Conservation (phyloP, 768 basidiomycete genomes). For the Amanita rimosa region DNA sequence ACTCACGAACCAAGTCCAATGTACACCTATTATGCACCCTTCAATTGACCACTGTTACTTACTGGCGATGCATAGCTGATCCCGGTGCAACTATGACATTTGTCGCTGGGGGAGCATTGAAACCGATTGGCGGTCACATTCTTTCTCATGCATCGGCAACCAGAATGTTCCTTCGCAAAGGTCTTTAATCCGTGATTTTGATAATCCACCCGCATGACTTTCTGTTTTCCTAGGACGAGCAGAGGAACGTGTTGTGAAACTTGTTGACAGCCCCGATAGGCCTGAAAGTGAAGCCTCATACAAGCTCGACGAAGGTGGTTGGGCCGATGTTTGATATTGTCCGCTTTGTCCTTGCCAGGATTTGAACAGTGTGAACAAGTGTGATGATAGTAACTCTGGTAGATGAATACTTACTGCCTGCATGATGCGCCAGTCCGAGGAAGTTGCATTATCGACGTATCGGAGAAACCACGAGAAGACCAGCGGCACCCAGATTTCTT, state of each 20-base stretch:
- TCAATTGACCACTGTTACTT: not conserved
- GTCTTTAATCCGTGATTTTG: conserved; percentile 21
- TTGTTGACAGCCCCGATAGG: conserved; percentile 82
- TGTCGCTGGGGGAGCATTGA: conserved; percentile 85
- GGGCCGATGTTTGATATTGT: conserved; percentile 60
- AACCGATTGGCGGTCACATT: conserved; percentile 87
- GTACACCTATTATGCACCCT: conserved; percentile 22
- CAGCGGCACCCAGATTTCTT: too few relatives aligned
- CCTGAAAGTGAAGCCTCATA: conserved; percentile 90
- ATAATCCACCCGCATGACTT: not conserved
- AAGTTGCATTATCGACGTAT: too few relatives aligned
- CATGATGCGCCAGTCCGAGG: too few relatives aligned
- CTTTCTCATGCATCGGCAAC: conserved; percentile 86
- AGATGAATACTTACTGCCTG: too few relatives aligned
- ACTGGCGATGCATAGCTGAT: conserved; percentile 46
- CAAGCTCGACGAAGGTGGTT: conserved; percentile 85
- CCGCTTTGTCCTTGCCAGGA: too few relatives aligned
- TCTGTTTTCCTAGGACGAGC: conserved; percentile 51
- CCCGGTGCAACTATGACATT: conserved; percentile 95
- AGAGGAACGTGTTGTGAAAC: conserved; percentile 83
- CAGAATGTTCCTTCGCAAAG: conserved; percentile 81
- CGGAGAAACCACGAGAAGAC: too few relatives aligned
- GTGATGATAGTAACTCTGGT: too few relatives aligned
- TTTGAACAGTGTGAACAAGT: too few relatives aligned
- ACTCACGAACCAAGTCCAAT: conserved; percentile 90